Conservation (phyloP, 2,329 filamentous ascomycete genomes). For the Capronia epimyces region DNA sequence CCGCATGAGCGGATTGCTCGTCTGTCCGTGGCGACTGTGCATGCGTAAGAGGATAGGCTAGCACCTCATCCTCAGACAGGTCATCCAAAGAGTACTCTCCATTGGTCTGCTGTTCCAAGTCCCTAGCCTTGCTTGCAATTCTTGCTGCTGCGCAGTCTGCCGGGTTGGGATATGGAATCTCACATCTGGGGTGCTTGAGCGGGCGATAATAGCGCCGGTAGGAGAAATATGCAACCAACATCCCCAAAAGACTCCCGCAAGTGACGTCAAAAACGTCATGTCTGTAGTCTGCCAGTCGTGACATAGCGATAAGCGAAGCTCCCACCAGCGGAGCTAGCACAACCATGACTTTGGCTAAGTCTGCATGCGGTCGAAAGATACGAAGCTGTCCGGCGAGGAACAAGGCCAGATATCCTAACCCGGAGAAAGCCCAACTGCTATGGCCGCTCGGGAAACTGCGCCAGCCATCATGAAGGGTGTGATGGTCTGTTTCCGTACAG, state of each 20-base stretch:
- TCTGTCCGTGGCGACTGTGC: constrained; percentile 1
- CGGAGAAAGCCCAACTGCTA: constrained; percentile 56
- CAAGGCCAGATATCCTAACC: constrained; percentile 55
- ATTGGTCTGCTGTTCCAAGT: constrained; percentile 22
- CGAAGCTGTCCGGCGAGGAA: constrained; percentile 51
- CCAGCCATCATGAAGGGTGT: constrained; percentile 60
- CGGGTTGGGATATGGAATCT: constrained; percentile 42
- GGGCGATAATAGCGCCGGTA: constrained; percentile 58
- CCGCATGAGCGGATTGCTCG: background rate
- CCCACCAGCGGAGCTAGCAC: constrained; percentile 52
- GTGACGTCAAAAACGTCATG: constrained; percentile 61
- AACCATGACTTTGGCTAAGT: constrained; percentile 51
- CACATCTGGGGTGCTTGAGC: constrained; percentile 47
- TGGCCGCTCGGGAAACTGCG: constrained; percentile 61
- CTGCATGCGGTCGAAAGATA: constrained; percentile 54
- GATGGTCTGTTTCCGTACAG: constrained; percentile 48
- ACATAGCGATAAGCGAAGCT: constrained; percentile 56
- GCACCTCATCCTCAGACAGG: constrained; percentile 20
- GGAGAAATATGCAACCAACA: constrained; percentile 52
- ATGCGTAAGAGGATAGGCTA: constrained; percentile 18
- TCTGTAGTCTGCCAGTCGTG: constrained; percentile 58
- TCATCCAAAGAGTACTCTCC: constrained; percentile 26
- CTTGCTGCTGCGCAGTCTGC: constrained; percentile 16
- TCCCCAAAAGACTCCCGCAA: constrained; percentile 50
- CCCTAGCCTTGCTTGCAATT: constrained; percentile 7